Conservation (phyloP, 169 alveolate genomes). For the Cryptosporidium muris region DNA sequence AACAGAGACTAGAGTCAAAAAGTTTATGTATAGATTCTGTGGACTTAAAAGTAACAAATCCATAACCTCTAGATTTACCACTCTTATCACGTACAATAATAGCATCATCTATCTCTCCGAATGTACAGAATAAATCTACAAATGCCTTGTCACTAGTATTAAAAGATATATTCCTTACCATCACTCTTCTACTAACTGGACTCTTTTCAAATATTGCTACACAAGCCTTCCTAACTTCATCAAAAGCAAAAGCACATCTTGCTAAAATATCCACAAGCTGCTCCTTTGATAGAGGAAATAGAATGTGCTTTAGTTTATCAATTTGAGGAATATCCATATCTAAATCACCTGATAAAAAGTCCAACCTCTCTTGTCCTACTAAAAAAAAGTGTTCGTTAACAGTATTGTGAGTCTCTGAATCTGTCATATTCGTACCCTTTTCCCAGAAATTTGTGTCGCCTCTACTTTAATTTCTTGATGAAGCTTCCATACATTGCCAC, state of each 20-base stretch:
- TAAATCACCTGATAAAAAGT: conserved; percentile 52
- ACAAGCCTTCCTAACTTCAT: conserved; percentile 74
- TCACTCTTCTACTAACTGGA: conserved; percentile 78
- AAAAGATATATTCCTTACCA: conserved; percentile 80
- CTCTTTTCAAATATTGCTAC: conserved; percentile 76
- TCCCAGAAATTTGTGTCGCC: too few relatives aligned
- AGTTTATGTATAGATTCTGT: conserved; percentile 77
- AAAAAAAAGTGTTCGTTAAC: too few relatives aligned
- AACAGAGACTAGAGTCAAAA: conserved; percentile 71
- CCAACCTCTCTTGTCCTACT: background rate
- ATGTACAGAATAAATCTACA: conserved; percentile 73
- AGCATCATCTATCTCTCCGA: conserved; percentile 82
- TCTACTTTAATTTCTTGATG: too few relatives aligned
- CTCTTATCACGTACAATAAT: conserved; percentile 80
- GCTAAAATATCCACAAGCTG: conserved; percentile 79
- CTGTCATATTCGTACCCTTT: too few relatives aligned
- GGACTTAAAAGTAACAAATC: conserved; percentile 81
- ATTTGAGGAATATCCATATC: conserved; percentile 39
- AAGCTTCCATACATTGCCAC: too few relatives aligned
- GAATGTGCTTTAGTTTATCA: conserved; percentile 45
- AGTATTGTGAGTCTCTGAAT: too few relatives aligned
- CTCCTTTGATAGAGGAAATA: conserved; percentile 79
- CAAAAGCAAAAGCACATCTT: conserved; percentile 74
- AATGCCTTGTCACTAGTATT: conserved; percentile 78
- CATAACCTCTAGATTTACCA: conserved; percentile 84